Evolutionary conservation across 2,329 filamentous ascomycete genomes (phyloP).

Genomic region (Alternaria solani): DNA sequence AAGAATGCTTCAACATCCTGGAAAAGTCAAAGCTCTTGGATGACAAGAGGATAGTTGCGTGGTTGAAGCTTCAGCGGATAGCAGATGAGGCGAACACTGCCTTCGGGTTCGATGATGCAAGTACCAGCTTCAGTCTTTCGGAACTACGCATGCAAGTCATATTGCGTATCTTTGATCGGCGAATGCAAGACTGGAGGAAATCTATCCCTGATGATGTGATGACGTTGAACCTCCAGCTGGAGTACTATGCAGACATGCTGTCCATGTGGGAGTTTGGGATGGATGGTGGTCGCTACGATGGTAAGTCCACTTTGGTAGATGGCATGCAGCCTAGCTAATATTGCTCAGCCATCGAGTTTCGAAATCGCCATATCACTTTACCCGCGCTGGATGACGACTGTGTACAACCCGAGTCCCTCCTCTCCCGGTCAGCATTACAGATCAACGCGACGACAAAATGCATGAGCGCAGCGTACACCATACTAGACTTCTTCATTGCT

Average conservation of each 20-base stretch:
- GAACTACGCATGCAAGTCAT: conserved; percentile 48
- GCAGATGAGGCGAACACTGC: conserved; percentile 49
- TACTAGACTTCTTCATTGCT: conserved; percentile 42
- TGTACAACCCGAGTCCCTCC: conserved; percentile 44
- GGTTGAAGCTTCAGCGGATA: conserved; percentile 46
- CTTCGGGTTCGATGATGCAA: conserved; percentile 50
- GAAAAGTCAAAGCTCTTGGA: conserved; percentile 43
- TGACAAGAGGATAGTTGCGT: conserved; percentile 42
- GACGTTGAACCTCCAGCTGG: conserved; percentile 38
- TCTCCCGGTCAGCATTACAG: conserved; percentile 44
- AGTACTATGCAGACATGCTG: conserved; percentile 45
- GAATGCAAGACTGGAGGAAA: conserved; percentile 49
- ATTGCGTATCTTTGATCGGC: conserved; percentile 45
- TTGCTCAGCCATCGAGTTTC: conserved; percentile 39
- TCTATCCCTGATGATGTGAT: conserved; percentile 42
- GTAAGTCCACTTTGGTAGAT: not conserved
- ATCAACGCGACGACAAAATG: conserved; percentile 49
- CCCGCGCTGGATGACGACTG: conserved; percentile 46
- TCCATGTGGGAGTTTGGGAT: conserved; percentile 51
- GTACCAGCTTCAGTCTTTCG: conserved; percentile 48
- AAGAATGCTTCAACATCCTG: conserved; percentile 42
- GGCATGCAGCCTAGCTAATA: not conserved
- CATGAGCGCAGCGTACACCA: conserved; percentile 42
- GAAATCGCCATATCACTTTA: conserved; percentile 44
- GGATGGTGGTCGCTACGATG: conserved; percentile 48